Evolutionary conservation across 1,284 basidiomycete species (phyloP), one percentile per base, ranked within the genome.

Genomic region (Moesziomyces sp.): DNA sequence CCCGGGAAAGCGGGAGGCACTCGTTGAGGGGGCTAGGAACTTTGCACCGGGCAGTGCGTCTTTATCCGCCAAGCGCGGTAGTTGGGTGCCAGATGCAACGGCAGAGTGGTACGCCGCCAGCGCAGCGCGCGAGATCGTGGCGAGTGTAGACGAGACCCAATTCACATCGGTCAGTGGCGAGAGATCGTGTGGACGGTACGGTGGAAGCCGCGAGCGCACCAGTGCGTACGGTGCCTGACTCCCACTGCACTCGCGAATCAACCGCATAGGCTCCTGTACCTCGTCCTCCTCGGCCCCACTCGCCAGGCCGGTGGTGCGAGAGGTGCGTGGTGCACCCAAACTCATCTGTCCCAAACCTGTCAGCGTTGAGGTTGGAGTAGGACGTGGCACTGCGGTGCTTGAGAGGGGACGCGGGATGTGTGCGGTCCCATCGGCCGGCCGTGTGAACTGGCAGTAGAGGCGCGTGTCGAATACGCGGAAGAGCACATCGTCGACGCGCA

Each of bases 401-500:
- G 24, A 23, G 34, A 65, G 35, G 5, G 34, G n/a, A 14, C 38
- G 42, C 1, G 55, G 44, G 1, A 62, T 28, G 30, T 19, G 23
- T 6, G 38, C 1, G 1, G 58, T 42, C 14, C 28, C 45, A 28
- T 38, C 18, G 5, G 13, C 34, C 35, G 52, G 42, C n/a, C 35
- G 35, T 2, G 14, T 83, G 74, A 98, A 94, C 1, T 91, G 90
- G 82, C 95, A 92, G 80, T 93, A 99, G 68, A 97, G 86, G 43
- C 97, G 88, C 0, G 94, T 95, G 79, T 99, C 97, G 77, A 90
- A 91, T 42, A 91, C 89, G 44, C 97, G 88, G 86, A 99, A 99
- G 44, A 98, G 88, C 45, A 99, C 97, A 59, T 92, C 89, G 84
- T 99, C 97, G 49, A 99, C 94, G 21, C 97, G 89, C 5, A 99